Percentiles rank a stretch among this genome's conserved stretches.
Evolutionary conservation across 495 filamentous ascomycete species (phyloP).

Genomic region (Patellaria atrata): DNA sequence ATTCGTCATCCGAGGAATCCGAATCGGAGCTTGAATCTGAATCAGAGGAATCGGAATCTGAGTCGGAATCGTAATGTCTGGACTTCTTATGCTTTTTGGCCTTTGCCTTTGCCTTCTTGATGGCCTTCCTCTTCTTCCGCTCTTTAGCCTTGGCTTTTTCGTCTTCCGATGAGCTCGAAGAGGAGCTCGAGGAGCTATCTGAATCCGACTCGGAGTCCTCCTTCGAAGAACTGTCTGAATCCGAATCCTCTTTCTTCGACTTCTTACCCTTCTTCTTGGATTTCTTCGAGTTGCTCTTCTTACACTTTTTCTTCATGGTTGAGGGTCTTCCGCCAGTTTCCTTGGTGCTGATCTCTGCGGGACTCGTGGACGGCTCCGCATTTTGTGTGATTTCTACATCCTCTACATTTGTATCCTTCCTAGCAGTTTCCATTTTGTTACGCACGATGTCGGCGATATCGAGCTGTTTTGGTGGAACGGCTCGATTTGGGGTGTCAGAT

Average conservation of each 20-base stretch:
- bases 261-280: constrained; percentile 14
- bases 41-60: constrained; percentile 5
- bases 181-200: neutral
- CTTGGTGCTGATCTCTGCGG: constrained; percentile 25
- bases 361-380: constrained; percentile 22
- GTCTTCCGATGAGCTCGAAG: constrained; percentile 5
- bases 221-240: constrained; percentile 2
- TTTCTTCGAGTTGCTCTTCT: constrained; percentile 31
- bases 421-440: constrained; percentile 7
- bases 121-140: constrained; percentile 3
- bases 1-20: constrained; percentile 4
- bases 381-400: neutral
- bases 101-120: constrained; percentile 11
- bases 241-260: constrained; percentile 20
- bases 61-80: constrained; percentile 6
- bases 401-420: constrained; percentile 5
- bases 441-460: constrained; percentile 1
- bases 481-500: constrained; percentile 4
- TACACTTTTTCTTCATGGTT: constrained; percentile 19
- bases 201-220: constrained; percentile 1
- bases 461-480: neutral
- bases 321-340: constrained; percentile 12
- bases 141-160: constrained; percentile 2
- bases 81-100: constrained; percentile 12
- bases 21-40: constrained; percentile 11